phyloP scores from a whole-genome alignment of 2,329 filamentous ascomycete species.

The Pestalotiopsis sp. region DNA sequence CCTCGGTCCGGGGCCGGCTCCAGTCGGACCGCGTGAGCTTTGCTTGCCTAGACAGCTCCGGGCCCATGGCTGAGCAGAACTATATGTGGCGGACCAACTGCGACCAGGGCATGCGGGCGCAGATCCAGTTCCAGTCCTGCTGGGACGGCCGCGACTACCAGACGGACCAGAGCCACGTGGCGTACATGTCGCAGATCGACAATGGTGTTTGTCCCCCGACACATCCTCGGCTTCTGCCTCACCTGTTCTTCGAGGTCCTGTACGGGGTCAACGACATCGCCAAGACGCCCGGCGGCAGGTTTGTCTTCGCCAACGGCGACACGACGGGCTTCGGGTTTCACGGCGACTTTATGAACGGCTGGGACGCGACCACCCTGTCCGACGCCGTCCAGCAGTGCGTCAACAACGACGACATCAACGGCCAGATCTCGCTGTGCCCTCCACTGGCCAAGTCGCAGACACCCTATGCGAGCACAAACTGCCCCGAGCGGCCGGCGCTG shows the following conservation, averaged over 20 bases:
- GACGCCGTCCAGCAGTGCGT: constrained; percentile 5
- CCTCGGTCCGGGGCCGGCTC: constrained; percentile 32
- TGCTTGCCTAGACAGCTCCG: constrained; percentile 26
- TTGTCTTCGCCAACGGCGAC: constrained; percentile 49
- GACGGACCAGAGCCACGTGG: constrained; percentile 41
- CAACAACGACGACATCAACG: constrained; percentile 9
- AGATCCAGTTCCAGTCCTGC: constrained; percentile 66
- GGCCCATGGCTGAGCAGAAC: constrained; percentile 34
- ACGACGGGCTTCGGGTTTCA: constrained; percentile 55
- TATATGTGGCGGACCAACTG: constrained; percentile 50
- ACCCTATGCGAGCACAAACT: constrained; percentile 35
- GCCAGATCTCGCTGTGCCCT: neutral
- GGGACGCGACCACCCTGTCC: constrained; percentile 39
- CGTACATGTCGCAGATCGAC: constrained; percentile 38
- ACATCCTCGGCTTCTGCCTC: constrained; percentile 47
- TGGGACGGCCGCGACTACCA: constrained; percentile 61
- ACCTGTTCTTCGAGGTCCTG: constrained; percentile 42
- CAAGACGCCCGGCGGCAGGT: constrained; percentile 31
- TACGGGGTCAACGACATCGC: constrained; percentile 30
- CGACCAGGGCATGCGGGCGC: neutral
- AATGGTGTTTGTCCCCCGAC: constrained; percentile 42
- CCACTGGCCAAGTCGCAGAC: constrained; percentile 31
- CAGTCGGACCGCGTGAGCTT: constrained; percentile 32
- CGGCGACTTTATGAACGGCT: constrained; percentile 55
- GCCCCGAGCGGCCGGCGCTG: constrained; percentile 47